A percentile compares a stretch with the other conserved stretches of the same genome.
Conservation (phyloP, 805 yeast species). For the Sugiyamaella boreocaroliniensis region DNA sequence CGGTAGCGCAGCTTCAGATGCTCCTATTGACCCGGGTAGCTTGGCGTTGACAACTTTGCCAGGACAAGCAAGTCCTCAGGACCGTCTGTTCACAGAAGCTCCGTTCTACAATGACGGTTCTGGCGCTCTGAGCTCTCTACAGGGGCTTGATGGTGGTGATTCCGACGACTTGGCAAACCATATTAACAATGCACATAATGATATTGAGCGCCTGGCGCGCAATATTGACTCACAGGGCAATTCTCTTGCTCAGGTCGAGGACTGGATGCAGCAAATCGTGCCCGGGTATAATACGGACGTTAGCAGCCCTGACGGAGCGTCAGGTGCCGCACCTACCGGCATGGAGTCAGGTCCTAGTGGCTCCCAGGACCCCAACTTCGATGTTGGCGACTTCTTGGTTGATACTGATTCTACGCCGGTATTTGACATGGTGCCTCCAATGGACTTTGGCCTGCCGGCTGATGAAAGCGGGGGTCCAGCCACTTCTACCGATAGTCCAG, state of each 20-base stretch:
- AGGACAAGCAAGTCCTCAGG: neutral
- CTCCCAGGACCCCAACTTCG: slow-evolving; percentile 10
- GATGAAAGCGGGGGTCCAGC: neutral
- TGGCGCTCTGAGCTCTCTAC: neutral
- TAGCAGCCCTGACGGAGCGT: neutral
- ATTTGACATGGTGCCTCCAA: slow-evolving; percentile 1
- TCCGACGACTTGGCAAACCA: slow-evolving; percentile 3
- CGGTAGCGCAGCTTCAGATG: neutral
- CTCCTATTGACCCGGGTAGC: neutral
- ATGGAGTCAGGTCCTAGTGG: slow-evolving; percentile 1
- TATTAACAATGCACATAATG: slow-evolving; percentile 6
- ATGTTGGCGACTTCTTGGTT: slow-evolving; percentile 25
- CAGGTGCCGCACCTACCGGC: neutral
- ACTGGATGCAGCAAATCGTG: slow-evolving; percentile 23
- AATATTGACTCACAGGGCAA: slow-evolving; percentile 25
- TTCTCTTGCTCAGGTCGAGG: slow-evolving; percentile 28
- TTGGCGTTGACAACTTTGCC: slow-evolving; percentile 1
- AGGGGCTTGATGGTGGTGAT: neutral
- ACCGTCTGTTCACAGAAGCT: slow-evolving; percentile 13
- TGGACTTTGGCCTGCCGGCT: neutral
- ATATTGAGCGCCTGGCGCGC: slow-evolving; percentile 22
- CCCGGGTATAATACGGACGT: slow-evolving; percentile 9
- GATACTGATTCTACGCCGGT: slow-evolving; percentile 10
- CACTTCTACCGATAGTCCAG: neutral
- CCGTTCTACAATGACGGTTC: slow-evolving; percentile 9